Evolutionary conservation across 345 rosid species (phyloP), one percentile per base, ranked within the genome.

Genomic region (Anacardium occidentale): DNA sequence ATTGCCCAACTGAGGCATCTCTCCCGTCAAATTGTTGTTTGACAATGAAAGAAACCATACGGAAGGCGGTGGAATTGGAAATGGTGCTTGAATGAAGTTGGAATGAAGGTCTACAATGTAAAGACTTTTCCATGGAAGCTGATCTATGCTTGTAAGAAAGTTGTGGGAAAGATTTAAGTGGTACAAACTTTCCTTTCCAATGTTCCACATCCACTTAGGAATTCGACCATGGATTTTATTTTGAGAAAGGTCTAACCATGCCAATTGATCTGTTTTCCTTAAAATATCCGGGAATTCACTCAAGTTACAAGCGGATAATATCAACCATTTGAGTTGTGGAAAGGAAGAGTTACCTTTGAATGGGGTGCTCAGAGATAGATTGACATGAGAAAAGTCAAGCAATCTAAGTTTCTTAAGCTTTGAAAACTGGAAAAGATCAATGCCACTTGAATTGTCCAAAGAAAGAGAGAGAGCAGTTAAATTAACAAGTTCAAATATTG

Each of bases 371-470:
- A 50, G 25, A 5, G 58, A 74, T 12, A 40, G 14, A 26, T 2
- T 20, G 57, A 0, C 29, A 0, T 13, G 4, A 0, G 52, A 1
- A 13, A 48, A 0, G 3, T 48, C 17, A 14, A 48, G 17, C 14
- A 0, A 1, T 14, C 3, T 12, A 14, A 48, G 52, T 48, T 48
- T 14, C 47, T 40, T 9, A 6, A 78, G 70, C 37, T 59, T 68
- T 26, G 71, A 26, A 29, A 81, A 58, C 72, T 42, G 24, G 9
- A 45, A 20, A 2, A 75, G 44, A 14, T 76, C 29, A 13, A 6
- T 22, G 5, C 78, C 78, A 70, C 51, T 70, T 13, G 74, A 60
- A 6, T 60, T 74, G 47, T 78, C 74, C 0, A 55, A 58, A 48
- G 62, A 54, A 53, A 73, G 62, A 1, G 0, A 0, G 1, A 66